Evolutionary conservation across 495 filamentous ascomycete genomes (phyloP), one percentile per base, ranked within the genome.

Genomic region (Friedmanniomyces simplex): DNA sequence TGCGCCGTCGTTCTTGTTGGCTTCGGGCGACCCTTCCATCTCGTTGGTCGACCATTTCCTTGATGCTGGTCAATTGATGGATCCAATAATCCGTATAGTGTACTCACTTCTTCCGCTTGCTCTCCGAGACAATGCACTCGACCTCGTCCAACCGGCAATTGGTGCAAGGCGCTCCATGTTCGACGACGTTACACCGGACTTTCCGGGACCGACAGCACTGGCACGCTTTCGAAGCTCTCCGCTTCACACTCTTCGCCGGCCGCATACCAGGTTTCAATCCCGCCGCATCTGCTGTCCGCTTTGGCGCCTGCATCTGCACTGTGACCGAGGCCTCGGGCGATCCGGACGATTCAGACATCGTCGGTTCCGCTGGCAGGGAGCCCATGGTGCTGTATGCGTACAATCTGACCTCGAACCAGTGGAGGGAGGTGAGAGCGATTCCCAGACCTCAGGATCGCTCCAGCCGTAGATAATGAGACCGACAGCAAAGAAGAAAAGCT

Each of bases 141-240:
- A 95, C 88, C 62, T 88, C 83, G 69, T 96, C 90, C 70, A 89
- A 76, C 26, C 87, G 78, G 73, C 90, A 96, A 72, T 95, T 96
- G 20, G 85, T 88, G 68, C 90, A 96, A 5, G 90, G 90, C 26
- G 84, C 82, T 34, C 86, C 86, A 71, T 84, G 84, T 63, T 94
- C 88, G 45, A 91, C 87, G 58, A 95, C 90, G 74, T 96, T 88
- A 73, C 90, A 96, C 48, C 90, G 78, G n/a, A 96, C 90, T 70
- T 96, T 96, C 63, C 90, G 82, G 24, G 86, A 80, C 53, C 90
- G 78, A 66, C 90, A 96, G 62, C 84, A 87, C 62, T 87, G 85
- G 67, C 90, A 96, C 22, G 90, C 90, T 54, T 90, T 86, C 7
- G 89, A 86, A 2, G 90, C 90, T 61, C 90, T 79, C 53, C 90